Evolutionary conservation across 768 basidiomycete species (phyloP).

Genomic region (Tylopilus intermedius): DNA sequence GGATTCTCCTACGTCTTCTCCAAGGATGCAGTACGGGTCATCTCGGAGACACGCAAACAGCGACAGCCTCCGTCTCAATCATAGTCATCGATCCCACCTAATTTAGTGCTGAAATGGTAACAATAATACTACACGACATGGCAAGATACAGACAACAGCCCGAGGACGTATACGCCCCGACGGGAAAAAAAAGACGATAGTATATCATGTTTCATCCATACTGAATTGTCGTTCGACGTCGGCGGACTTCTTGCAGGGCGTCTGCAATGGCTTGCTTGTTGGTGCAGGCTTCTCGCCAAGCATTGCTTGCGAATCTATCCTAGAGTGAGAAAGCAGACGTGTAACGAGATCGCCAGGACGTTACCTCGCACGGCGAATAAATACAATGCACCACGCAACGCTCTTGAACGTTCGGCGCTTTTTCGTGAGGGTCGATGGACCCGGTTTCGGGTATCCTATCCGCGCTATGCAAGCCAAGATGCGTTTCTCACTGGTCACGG

Average conservation of each 20-base stretch:
- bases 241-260: slow-evolving; percentile 69
- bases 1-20: slow-evolving; percentile 79
- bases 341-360: slow-evolving; percentile 20
- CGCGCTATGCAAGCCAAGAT: slow-evolving; percentile 72
- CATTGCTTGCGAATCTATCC: slow-evolving; percentile 52
- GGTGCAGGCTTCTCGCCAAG: slow-evolving; percentile 60
- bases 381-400: slow-evolving; percentile 53
- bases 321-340: slow-evolving; percentile 7
- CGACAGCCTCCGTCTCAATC: slow-evolving; percentile 25
- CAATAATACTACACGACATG: slow-evolving; percentile 18
- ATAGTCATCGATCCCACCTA: not conserved
- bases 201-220: slow-evolving; percentile 6
- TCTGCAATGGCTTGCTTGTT: slow-evolving; percentile 57
- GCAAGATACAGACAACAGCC: slow-evolving; percentile 20
- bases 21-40: slow-evolving; percentile 65
- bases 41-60: slow-evolving; percentile 36
- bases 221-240: slow-evolving; percentile 34
- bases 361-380: slow-evolving; percentile 61
- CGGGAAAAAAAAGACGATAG: not conserved
- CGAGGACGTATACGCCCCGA: not conserved
- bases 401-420: slow-evolving; percentile 52
- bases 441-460: slow-evolving; percentile 59
- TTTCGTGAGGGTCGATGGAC: slow-evolving; percentile 34
- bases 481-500: slow-evolving; percentile 50
- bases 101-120: slow-evolving; percentile 7